phyloP scores from a whole-genome alignment of 2,329 filamentous ascomycete genomes.

The Trematosphaeria pertusa region DNA sequence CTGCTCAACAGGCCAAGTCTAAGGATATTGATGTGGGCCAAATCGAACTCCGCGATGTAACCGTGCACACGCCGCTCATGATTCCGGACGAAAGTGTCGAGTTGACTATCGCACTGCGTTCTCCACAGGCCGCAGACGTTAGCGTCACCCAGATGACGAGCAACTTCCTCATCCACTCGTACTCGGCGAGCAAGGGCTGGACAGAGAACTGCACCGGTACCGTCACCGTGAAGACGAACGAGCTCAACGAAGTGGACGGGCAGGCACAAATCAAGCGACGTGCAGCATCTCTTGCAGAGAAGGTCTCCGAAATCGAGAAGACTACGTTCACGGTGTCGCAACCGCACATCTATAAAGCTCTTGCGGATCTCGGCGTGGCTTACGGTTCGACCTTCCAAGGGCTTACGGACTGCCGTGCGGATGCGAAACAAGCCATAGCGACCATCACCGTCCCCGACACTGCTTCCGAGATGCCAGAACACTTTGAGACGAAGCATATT shows the following conservation, averaged over 20 bases:
- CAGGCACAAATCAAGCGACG: conserved; percentile 22
- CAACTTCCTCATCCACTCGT: conserved; percentile 62
- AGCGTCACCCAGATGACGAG: conserved; percentile 4
- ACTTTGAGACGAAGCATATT: conserved; percentile 31
- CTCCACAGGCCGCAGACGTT: conserved; percentile 2
- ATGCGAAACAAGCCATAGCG: conserved; percentile 34
- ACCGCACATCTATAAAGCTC: conserved; percentile 52
- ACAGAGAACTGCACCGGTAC: conserved; percentile 60
- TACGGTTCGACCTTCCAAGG: conserved; percentile 63
- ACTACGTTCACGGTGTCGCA: conserved; percentile 30
- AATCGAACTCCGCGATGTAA: conserved; percentile 27
- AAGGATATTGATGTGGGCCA: conserved; percentile 19
- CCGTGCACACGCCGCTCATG: conserved; percentile 28
- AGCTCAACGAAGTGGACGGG: conserved; percentile 53
- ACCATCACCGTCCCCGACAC: conserved; percentile 27
- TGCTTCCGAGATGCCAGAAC: conserved; percentile 33
- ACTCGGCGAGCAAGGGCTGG: conserved; percentile 61
- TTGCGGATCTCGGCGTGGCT: conserved; percentile 56
- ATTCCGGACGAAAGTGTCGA: conserved; percentile 40
- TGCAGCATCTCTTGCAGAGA: conserved; percentile 8
- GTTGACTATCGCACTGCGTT: conserved; percentile 34
- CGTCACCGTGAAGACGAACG: conserved; percentile 50
- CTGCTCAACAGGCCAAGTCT: conserved; percentile 9
- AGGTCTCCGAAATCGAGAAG: conserved; percentile 11
- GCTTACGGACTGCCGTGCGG: conserved; percentile 55